Evolutionary conservation across 805 yeast species (phyloP).

Genomic region (Zygoascus tannicola): DNA sequence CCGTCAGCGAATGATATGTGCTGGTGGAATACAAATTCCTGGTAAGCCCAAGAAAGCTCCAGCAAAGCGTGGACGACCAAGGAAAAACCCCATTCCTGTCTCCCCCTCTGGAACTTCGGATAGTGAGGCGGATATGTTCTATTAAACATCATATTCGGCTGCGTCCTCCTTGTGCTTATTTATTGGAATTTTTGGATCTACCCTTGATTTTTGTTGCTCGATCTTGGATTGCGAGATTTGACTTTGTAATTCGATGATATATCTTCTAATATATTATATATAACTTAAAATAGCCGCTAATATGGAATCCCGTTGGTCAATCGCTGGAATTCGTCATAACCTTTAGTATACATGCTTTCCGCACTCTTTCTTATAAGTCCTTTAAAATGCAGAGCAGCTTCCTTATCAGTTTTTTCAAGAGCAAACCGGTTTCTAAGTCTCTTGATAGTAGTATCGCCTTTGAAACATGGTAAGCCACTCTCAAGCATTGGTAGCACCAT

Average conservation of each 20-base stretch:
- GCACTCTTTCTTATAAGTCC: conserved; percentile 68
- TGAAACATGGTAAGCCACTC: conserved; percentile 94
- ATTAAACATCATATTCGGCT: no score
- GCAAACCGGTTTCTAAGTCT: conserved; percentile 72
- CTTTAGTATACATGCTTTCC: conserved; percentile 84
- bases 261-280: neutral
- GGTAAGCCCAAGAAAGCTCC: conserved; percentile 25
- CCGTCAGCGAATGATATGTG: conserved; percentile 65
- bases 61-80: conserved; percentile 32
- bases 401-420: conserved; percentile 69
- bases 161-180: neutral
- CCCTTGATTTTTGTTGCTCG: no score
- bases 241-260: neutral
- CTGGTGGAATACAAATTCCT: conserved; percentile 50
- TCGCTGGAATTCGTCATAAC: conserved; percentile 95
- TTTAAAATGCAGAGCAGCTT: conserved; percentile 72
- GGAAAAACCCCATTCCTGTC: conserved; percentile 15
- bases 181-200: no score
- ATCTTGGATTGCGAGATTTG: no score
- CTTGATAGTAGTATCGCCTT: conserved; percentile 68
- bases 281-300: conserved; percentile 23
- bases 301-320: conserved; percentile 96
- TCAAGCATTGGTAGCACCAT: conserved; percentile 90
- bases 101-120: neutral
- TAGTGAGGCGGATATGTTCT: neutral